Evolutionary conservation across 1,284 basidiomycete species (phyloP), one percentile per base, ranked within the genome.

Genomic region (Marasmius fiardii): DNA sequence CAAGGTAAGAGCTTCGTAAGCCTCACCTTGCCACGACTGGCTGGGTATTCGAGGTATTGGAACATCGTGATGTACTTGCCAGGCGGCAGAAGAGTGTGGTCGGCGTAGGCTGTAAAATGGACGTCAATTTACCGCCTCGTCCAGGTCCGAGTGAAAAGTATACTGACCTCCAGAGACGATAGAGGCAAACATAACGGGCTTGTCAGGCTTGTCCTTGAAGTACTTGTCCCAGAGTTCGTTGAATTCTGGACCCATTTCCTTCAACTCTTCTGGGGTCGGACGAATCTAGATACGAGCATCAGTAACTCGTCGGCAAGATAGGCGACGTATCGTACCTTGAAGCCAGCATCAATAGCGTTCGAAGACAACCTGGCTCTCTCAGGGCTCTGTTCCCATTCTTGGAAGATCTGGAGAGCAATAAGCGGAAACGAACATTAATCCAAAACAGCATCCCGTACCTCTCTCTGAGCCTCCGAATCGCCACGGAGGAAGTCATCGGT

Each of bases 181-280:
- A 37, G 81, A 82, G 51, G 79, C 83, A 64, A 86, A 86, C 82
- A 88, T 86, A 57, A 88, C 82, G 2, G 86, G 86, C 74, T 86
- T 88, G 74, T 88, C 85, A 55, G 86, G 85, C 71, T 86, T 86
- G 72, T 88, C 81, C 74, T 83, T 86, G 77, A 87, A 88, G 71
- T 87, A 87, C 24, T 55, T 76, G 64, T 88, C 67, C 82, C 82
- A 88, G 45, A 85, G 78, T 60, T 75, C 74, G 60, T 85, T 83
- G 71, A 88, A 88, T 60, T 86, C 86, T n/a, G 85, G 84, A 18
- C 85, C 85, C 85, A 88, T 87, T 68, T 85, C 83, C 64, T 85
- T 85, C 52, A 88, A 71, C 64, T 89, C 86, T 57, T 77, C 80
- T 61, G 80, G 80, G 1, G 80, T 84, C 0, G 86, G 86, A 31